phyloP scores from a whole-genome alignment of 345 rosid genomes.

The Eucalyptus urophylla region DNA sequence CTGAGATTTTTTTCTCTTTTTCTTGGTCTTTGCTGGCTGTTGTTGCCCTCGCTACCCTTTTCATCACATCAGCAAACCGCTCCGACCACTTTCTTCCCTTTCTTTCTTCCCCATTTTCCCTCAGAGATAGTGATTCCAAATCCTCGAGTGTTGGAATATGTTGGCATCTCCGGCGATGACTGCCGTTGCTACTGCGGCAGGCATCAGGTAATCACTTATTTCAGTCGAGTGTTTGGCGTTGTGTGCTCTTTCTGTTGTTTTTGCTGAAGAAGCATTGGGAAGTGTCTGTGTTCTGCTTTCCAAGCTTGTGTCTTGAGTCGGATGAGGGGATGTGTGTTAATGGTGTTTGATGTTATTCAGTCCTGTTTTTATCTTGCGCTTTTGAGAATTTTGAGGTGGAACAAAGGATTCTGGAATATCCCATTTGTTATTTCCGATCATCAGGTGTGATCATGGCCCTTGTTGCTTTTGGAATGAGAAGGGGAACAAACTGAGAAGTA shows the following conservation, averaged over 20 bases:
- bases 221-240: background rate
- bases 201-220: background rate
- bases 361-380: background rate
- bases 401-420: slow-evolving; percentile 24
- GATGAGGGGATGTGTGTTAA: background rate
- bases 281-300: background rate
- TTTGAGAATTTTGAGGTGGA: slow-evolving; percentile 12
- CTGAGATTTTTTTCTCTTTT: background rate
- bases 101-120: background rate
- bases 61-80: background rate
- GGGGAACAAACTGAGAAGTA: slow-evolving; percentile 12
- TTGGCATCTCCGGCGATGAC: background rate
- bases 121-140: background rate
- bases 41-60: background rate
- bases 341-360: background rate
- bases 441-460: slow-evolving; percentile 68
- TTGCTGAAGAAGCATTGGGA: background rate
- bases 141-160: background rate
- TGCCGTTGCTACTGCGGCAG: background rate
- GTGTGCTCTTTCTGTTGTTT: background rate
- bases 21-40: background rate
- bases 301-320: background rate
- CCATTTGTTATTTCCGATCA: slow-evolving; percentile 51
- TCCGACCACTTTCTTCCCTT: background rate
- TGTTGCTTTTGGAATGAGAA: slow-evolving; percentile 32